Conservation (phyloP, 2,329 filamentous ascomycete species). For the Paraphoma sp. region DNA sequence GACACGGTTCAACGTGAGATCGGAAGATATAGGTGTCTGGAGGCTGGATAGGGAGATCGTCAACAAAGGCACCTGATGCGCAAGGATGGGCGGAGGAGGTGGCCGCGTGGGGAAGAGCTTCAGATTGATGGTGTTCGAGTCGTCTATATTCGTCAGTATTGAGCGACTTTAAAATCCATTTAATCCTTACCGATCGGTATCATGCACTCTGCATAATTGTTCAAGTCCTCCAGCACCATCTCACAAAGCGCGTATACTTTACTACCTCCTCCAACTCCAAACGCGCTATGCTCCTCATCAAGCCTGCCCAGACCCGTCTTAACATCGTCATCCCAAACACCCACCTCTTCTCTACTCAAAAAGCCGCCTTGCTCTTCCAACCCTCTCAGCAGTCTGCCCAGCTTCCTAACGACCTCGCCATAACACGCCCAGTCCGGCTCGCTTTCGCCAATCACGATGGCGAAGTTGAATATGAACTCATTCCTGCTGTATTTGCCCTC, state of each 20-base stretch:
- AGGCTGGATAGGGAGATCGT: constrained; percentile 57
- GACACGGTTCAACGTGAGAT: constrained; percentile 79
- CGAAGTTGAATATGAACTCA: constrained; percentile 99
- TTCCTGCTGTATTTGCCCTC: constrained; percentile 85
- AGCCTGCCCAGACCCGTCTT: background rate
- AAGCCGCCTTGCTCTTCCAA: constrained; percentile 93
- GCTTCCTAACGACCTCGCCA: constrained; percentile 82
- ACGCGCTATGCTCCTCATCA: constrained; percentile 25
- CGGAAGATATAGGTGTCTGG: constrained; percentile 64
- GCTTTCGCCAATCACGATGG: constrained; percentile 75
- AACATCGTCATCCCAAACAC: constrained; percentile 39
- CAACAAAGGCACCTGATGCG: constrained; percentile 89
- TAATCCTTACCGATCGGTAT: constrained; percentile 80
- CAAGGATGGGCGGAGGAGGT: constrained; percentile 76
- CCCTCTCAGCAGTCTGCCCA: constrained; percentile 84
- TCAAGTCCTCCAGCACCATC: constrained; percentile 88
- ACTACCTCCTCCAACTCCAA: constrained; percentile 46
- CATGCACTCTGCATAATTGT: constrained; percentile 98
- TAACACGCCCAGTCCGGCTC: constrained; percentile 75
- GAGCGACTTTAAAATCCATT: background rate
- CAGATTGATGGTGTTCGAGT: constrained; percentile 93
- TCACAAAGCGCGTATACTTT: constrained; percentile 76
- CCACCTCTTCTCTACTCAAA: constrained; percentile 67
- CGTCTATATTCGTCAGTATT: constrained; percentile 62
- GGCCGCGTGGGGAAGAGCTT: constrained; percentile 88